Conservation (phyloP, 1,139 yeast species). For the Saccharomyces hybrid region DNA sequence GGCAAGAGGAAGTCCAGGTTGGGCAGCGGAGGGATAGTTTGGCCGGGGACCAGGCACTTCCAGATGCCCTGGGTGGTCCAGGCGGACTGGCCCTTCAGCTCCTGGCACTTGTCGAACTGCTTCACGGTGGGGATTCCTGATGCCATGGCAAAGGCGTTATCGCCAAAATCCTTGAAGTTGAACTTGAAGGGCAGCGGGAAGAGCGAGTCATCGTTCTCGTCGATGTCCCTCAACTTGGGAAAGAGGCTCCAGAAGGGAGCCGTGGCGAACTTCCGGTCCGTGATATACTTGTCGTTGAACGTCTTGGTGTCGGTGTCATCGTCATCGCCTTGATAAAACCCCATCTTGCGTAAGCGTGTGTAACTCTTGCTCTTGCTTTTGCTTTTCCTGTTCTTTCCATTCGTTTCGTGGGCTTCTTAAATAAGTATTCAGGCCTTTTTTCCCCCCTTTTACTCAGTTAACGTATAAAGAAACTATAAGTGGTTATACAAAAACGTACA, state of each 20-base stretch:
- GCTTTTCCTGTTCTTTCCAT: neutral
- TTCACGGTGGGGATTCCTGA: conserved; percentile 55
- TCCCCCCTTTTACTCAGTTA: neutral
- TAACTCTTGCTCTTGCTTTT: neutral
- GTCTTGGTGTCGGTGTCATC: neutral
- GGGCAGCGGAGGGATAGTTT: conserved; percentile 7
- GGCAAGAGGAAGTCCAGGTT: conserved; percentile 35
- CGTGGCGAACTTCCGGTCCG: neutral
- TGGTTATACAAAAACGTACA: neutral
- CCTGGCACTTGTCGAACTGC: conserved; percentile 55
- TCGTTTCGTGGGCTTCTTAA: neutral
- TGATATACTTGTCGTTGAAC: neutral
- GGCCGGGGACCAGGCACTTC: conserved; percentile 74
- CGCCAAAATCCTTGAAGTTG: neutral
- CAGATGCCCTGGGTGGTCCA: conserved; percentile 81
- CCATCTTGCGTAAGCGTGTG: conserved; percentile 8
- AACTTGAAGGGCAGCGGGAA: neutral
- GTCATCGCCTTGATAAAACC: conserved; percentile 13
- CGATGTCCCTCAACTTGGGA: neutral
- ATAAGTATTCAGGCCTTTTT: too few species aligned
- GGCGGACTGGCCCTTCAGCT: conserved; percentile 56
- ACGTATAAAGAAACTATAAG: neutral
- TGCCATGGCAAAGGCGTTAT: conserved; percentile 30
- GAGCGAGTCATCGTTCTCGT: neutral
- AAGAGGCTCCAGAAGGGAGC: neutral